A percentile compares a stretch with the other conserved stretches of the same genome.
Evolutionary conservation across 345 rosid species (phyloP).

Genomic region (Kernera saxatilis): DNA sequence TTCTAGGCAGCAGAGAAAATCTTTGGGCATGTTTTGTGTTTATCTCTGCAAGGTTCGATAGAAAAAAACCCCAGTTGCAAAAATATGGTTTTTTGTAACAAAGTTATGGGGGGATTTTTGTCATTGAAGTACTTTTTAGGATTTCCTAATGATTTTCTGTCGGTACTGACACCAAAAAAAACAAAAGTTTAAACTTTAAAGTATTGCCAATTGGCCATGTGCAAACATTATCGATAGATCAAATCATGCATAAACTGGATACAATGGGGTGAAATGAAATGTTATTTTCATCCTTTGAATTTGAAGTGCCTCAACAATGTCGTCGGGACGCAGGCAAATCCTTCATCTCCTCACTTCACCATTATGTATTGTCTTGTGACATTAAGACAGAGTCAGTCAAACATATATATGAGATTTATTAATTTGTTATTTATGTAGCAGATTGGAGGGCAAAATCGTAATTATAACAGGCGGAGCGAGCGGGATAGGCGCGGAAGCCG

Average conservation of each 20-base stretch:
- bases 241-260: neutral
- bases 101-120: too few species aligned
- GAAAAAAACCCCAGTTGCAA: too few species aligned
- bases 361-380: neutral
- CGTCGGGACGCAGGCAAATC: neutral
- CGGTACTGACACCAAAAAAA: neutral
- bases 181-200: neutral
- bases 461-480: neutral
- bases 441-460: neutral
- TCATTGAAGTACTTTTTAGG: too few species aligned
- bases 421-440: neutral
- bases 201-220: neutral
- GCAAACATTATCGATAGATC: neutral
- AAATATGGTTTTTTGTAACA: too few species aligned
- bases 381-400: neutral
- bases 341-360: neutral
- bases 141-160: neutral
- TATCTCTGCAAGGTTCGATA: too few species aligned
- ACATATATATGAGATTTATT: neutral
- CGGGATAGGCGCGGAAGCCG: neutral
- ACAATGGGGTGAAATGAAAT: neutral
- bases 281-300: neutral
- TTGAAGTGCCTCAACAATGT: neutral
- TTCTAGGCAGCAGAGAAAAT: too few species aligned
- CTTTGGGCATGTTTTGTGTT: neutral